Evolutionary conservation across 768 basidiomycete species (phyloP).

Genomic region (Suillus alpinus): DNA sequence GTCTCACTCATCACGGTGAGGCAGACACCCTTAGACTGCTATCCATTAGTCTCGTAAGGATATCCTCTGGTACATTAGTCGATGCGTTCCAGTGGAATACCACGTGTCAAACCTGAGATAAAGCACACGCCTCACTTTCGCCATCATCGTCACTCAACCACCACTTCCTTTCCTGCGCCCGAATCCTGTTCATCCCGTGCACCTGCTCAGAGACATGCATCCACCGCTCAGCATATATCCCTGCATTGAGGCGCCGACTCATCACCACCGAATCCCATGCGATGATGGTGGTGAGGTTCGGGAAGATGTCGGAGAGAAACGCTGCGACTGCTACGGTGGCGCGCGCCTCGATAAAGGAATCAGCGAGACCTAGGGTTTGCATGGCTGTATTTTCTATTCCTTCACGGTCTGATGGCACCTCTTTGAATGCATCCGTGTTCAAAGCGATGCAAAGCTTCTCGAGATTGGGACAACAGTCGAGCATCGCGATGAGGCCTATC

Average conservation of each 20-base stretch:
- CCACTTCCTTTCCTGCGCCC: conserved; percentile 8
- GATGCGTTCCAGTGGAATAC: neutral
- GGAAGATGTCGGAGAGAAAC: conserved; percentile 6
- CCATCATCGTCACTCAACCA: neutral
- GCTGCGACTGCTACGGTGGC: conserved; percentile 1
- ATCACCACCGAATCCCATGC: neutral
- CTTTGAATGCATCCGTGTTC: neutral
- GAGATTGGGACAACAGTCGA: neutral
- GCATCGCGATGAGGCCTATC: neutral
- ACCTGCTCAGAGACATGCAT: conserved; percentile 1
- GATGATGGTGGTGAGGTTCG: neutral
- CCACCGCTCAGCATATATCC: conserved; percentile 1
- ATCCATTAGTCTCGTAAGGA: neutral
- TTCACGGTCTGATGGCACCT: neutral
- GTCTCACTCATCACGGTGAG: no score
- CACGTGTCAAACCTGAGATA: neutral
- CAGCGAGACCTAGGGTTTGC: neutral
- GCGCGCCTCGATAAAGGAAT: neutral
- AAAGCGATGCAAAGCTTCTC: conserved; percentile 3
- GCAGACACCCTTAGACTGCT: no score
- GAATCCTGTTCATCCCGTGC: conserved; percentile 1
- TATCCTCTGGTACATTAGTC: neutral
- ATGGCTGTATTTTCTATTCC: neutral
- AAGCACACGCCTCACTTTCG: neutral
- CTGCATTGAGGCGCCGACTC: neutral